Evolutionary conservation across 2,329 filamentous ascomycete genomes (phyloP).

Genomic region (Pseudogymnoascus sp.): DNA sequence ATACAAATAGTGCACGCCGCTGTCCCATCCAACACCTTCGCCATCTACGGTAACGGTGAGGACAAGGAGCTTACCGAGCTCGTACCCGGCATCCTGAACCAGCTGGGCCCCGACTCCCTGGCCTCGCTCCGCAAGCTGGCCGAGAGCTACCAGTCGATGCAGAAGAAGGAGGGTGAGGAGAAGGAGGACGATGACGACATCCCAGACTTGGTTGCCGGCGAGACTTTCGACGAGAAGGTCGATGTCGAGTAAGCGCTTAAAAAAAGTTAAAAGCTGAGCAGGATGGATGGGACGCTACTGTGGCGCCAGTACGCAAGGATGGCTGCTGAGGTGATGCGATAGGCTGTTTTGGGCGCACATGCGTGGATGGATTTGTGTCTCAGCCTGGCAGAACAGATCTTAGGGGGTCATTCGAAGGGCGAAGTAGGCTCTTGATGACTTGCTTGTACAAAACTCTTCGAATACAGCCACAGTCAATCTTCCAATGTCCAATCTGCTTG

Average conservation of each 20-base stretch:
- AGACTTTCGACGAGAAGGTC: slow-evolving; percentile 98
- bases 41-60: slow-evolving; percentile 97
- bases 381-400: slow-evolving; percentile 7
- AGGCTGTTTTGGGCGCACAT: slow-evolving; percentile 7
- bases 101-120: slow-evolving; percentile 96
- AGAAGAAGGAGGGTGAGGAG: slow-evolving; percentile 80
- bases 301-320: not conserved
- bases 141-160: slow-evolving; percentile 98
- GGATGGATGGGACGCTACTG: slow-evolving; percentile 1
- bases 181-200: slow-evolving; percentile 87
- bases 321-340: slow-evolving; percentile 6
- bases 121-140: slow-evolving; percentile 96
- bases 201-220: slow-evolving; percentile 90
- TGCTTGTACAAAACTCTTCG: slow-evolving; percentile 9
- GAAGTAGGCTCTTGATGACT: slow-evolving; percentile 9
- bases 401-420: slow-evolving; percentile 4
- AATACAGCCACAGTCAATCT: slow-evolving; percentile 10
- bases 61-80: slow-evolving; percentile 99
- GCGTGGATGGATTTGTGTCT: slow-evolving; percentile 9
- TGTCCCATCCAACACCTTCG: slow-evolving; percentile 97
- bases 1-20: slow-evolving; percentile 74
- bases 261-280: not conserved
- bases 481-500: not conserved
- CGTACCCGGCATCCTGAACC: slow-evolving; percentile 98
- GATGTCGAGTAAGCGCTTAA: slow-evolving; percentile 41